Conservation (phyloP, 2,329 filamentous ascomycete genomes). For the Paramyrothecium roridum region DNA sequence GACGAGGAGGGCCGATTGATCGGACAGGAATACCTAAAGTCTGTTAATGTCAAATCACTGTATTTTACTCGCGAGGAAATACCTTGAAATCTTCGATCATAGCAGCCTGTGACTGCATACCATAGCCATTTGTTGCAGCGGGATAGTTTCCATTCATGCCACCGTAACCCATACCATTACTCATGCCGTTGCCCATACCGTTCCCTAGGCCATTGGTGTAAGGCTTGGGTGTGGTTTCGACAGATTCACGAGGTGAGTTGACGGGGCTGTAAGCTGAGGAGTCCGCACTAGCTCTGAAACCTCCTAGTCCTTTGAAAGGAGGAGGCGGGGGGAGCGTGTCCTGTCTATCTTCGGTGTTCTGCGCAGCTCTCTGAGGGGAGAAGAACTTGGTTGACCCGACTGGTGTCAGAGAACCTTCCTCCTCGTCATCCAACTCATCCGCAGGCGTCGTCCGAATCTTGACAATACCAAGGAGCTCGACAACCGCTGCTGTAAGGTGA, state of each 20-base stretch:
- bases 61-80: conserved; percentile 6
- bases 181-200: conserved; percentile 25
- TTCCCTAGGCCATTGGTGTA: conserved; percentile 10
- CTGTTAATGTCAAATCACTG: conserved; percentile 5
- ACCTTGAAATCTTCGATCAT: conserved; percentile 50
- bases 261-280: conserved; percentile 75
- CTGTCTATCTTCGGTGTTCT: conserved; percentile 21
- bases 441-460: conserved; percentile 77
- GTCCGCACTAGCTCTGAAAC: conserved; percentile 57
- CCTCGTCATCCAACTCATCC: conserved; percentile 74
- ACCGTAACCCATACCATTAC: conserved; percentile 34
- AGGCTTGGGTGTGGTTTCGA: conserved; percentile 33
- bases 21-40: conserved; percentile 70
- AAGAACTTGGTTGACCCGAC: conserved; percentile 66
- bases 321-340: conserved; percentile 47
- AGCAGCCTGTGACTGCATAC: conserved; percentile 31
- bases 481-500: conserved; percentile 79
- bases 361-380: conserved; percentile 43
- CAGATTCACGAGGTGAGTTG: conserved; percentile 63
- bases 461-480: conserved; percentile 79
- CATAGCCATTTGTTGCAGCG: conserved; percentile 35
- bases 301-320: conserved; percentile 56
- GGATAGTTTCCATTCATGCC: conserved; percentile 29
- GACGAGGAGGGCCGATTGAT: conserved; percentile 76
- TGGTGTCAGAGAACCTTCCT: conserved; percentile 63